These are phyloP conservation scores for Rhynchospora breviuscula DNA, from an alignment of 176 grass and related monocot genomes.

Conservation along the genomic window DNA sequence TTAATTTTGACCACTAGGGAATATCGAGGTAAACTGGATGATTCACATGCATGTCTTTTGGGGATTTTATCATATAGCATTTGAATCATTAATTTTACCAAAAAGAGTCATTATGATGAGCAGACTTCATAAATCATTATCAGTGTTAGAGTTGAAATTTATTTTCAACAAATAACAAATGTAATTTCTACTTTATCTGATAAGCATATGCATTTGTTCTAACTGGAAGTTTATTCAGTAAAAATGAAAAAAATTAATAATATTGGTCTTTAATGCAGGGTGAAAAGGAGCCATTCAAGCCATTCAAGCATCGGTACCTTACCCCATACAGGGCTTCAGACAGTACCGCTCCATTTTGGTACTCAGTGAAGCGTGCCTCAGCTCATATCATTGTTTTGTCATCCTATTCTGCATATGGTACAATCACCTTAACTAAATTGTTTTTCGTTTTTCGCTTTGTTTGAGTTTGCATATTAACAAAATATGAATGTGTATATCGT, in stretches of 20 bases:
- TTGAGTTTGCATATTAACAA: background rate
- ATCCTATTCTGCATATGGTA: slow-evolving; percentile 90
- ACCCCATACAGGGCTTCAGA: slow-evolving; percentile 67
- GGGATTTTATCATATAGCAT: background rate
- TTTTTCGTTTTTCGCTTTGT: background rate
- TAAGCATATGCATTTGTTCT: background rate
- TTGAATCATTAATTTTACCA: background rate
- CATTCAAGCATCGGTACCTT: slow-evolving; percentile 52
- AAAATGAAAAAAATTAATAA: background rate
- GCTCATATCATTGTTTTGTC: slow-evolving; percentile 77
- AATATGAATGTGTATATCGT: background rate
- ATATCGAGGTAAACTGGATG: background rate
- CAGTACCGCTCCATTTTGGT: slow-evolving; percentile 76
- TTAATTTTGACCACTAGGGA: background rate
- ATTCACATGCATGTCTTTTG: background rate
- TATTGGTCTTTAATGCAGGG: slow-evolving; percentile 42
- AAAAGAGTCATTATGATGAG: background rate
- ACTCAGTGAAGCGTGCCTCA: slow-evolving; percentile 82
- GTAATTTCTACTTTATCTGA: background rate
- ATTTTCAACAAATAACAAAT: background rate
- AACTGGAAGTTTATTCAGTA: background rate
- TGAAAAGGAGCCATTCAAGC: slow-evolving; percentile 76
- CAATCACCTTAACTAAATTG: background rate
- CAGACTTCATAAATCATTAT: background rate
- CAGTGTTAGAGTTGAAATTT: background rate